A percentile compares a stretch with the other conserved stretches of the same genome.
Evolutionary conservation across 352 stramenopile genomes (phyloP).

Genomic region (Vaucheria bursata): DNA sequence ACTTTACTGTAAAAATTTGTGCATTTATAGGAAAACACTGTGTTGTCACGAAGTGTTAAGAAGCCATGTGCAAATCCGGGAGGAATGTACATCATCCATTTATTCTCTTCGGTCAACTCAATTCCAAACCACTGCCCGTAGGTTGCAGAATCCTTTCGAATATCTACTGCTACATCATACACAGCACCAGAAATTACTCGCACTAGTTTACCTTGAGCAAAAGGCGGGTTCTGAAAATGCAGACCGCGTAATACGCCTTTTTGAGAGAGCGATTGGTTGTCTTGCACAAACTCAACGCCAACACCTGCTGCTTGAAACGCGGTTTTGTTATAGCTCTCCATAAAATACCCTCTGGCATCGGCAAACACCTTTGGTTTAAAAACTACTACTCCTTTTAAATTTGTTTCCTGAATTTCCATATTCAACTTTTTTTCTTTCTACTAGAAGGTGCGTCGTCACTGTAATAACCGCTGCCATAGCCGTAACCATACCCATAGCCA

Average conservation of each 20-base stretch:
- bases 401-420: too few species aligned
- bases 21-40: background rate
- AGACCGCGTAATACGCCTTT: background rate
- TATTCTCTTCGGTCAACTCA: background rate
- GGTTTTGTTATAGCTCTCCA: too few species aligned
- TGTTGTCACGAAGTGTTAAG: background rate
- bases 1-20: background rate
- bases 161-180: background rate
- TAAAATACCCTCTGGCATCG: too few species aligned
- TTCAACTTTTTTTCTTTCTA: too few species aligned
- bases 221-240: background rate
- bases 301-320: too few species aligned
- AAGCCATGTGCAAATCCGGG: background rate
- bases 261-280: background rate
- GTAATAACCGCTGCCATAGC: too few species aligned
- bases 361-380: too few species aligned
- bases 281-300: background rate
- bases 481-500: too few species aligned
- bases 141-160: background rate
- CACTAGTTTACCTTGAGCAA: background rate
- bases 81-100: background rate
- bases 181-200: background rate
- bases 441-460: too few species aligned
- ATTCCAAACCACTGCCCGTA: background rate
- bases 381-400: too few species aligned